Evolutionary conservation across 768 basidiomycete species (phyloP).

Genomic region (Heimioporus sp.): DNA sequence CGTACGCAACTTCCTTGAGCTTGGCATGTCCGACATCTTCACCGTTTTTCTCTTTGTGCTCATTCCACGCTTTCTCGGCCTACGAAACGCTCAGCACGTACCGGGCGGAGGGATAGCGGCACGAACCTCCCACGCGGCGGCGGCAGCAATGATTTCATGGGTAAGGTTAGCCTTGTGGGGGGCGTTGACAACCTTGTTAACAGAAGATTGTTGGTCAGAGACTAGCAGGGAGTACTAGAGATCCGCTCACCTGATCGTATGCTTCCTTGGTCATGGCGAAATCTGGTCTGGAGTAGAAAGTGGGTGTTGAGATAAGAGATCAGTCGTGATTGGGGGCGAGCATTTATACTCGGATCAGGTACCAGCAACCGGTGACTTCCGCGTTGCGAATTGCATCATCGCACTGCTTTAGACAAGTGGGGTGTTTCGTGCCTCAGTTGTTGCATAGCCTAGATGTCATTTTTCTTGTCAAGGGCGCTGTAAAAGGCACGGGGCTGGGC

Average conservation of each 20-base stretch:
- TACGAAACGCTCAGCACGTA: slow-evolving; percentile 18
- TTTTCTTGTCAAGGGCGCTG: too few species aligned
- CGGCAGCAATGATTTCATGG: slow-evolving; percentile 67
- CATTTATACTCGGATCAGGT: neutral
- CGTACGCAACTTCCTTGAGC: slow-evolving; percentile 49
- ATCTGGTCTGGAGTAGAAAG: neutral
- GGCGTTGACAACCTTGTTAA: slow-evolving; percentile 41
- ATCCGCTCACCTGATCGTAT: slow-evolving; percentile 17
- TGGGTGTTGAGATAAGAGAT: neutral
- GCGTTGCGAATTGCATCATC: neutral
- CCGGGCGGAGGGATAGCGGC: neutral
- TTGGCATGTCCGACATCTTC: slow-evolving; percentile 46
- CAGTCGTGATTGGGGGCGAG: neutral
- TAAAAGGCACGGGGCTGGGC: too few species aligned
- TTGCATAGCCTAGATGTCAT: too few species aligned
- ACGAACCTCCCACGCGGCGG: slow-evolving; percentile 61
- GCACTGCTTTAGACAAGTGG: neutral
- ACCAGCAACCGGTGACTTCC: neutral
- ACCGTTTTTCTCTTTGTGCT: slow-evolving; percentile 51
- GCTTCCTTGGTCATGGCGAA: slow-evolving; percentile 18
- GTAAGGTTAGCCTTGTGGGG: slow-evolving; percentile 58
- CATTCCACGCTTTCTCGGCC: slow-evolving; percentile 65
- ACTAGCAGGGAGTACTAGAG: neutral
- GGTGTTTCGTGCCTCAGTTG: neutral
- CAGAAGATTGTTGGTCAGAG: neutral